Conservation (phyloP, 164 flowering plant genomes). For the Vitis riparia region DNA sequence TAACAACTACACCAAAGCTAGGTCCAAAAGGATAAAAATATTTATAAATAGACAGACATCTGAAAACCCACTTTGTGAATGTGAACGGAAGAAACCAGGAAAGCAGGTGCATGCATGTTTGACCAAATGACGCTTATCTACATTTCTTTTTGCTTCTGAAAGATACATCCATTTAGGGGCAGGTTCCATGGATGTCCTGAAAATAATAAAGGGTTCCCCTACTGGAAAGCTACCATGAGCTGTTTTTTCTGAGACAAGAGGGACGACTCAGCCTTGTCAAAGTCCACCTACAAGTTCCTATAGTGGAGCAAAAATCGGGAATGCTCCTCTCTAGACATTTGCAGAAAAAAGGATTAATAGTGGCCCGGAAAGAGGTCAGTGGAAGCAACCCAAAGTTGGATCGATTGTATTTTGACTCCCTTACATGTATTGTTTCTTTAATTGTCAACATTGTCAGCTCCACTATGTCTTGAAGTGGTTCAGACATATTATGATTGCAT, state of each 20-base stretch:
- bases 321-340: not conserved
- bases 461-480: not conserved
- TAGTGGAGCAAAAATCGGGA: not conserved
- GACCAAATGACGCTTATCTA: not conserved
- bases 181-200: conserved; percentile 19
- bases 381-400: conserved; percentile 25
- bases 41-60: too few species aligned
- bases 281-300: conserved; percentile 5
- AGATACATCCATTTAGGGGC: not conserved
- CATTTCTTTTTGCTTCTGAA: not conserved
- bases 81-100: too few species aligned
- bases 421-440: conserved; percentile 5
- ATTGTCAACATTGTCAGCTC: conserved; percentile 11
- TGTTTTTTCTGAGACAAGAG: not conserved
- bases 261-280: not conserved
- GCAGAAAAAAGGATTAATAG: not conserved
- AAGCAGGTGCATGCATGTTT: not conserved
- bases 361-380: conserved; percentile 16
- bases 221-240: not conserved
- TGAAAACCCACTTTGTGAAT: too few species aligned
- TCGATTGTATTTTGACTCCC: conserved; percentile 6
- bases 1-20: too few species aligned
- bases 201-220: not conserved
- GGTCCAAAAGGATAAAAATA: too few species aligned
- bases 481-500: not conserved